Evolutionary conservation across 768 basidiomycete species (phyloP), one percentile per base, ranked within the genome.

Genomic region (Tylopilus rubrobrunneus): DNA sequence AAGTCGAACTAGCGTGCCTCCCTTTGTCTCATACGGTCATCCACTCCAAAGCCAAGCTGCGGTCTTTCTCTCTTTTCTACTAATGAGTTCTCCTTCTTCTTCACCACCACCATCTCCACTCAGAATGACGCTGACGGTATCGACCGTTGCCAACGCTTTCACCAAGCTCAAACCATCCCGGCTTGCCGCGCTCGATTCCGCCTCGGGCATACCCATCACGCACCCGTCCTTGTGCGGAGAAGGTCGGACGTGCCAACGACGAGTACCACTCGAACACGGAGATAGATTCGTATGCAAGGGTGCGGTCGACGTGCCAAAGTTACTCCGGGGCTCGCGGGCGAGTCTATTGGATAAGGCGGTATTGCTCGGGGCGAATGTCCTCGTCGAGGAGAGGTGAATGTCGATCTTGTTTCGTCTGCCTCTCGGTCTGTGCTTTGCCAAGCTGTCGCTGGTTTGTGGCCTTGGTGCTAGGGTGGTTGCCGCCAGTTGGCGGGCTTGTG

Each of bases 351-450:
- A 82, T 55, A 72, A 74, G 51, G 81, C 81, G 15, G 70, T 74
- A 49, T 58, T 63, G 9, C 57, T 79, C 19, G 84, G 81, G 15
- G 83, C 77, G 4, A 84, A 83, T 60, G 81, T 80, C 1, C 74
- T 90, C 50, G 78, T 84, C 3, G 81, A 89, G 40, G 88, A 90
- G 64, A 75, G 78, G 88, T 89, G 63, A 44, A 86, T 81, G 28
- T 45, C 29, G 9, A 15, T 15, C 10, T 1, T 33, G 29, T 31
- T 48, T 36, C 46, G n/a, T 39, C n/a, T 21, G 11, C 9, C 23
- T 17, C 21, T 49, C 7, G 6, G 3, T n/a, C 8, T 43, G 19
- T 8, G 39, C 25, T 19, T 14, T 8, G 21, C 21, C 43, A 34
- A 36, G 53, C 28, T 42, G 41, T 49, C 19, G 36, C 17, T 17